Base-by-base conservation (phyloP, 2,329 filamentous ascomycete species). In the Sporothrix sp. region DNA sequence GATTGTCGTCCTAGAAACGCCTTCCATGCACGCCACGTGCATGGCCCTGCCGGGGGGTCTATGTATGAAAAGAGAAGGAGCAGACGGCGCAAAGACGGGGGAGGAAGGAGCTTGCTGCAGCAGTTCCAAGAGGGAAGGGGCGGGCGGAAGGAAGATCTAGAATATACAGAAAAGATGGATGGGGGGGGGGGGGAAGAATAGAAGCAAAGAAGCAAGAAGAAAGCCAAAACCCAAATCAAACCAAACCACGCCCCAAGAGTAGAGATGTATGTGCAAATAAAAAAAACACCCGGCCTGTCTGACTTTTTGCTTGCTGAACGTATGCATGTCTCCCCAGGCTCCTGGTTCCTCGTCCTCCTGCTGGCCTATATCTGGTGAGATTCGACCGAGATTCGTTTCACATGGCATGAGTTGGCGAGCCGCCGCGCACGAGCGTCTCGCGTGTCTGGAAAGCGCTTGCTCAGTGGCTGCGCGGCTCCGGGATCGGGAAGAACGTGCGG, bases 401-500 rank as follows among this genome's bases (percentile, higher is more conserved):
- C 25, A 10, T 28, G 25, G 5, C 25, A 10, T 6, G 25, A 28
- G 25, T 10, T 10, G 25, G 25, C 25, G 25, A 28, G 25, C 25
- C 25, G 25, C 6, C 25, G 25, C 6, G 6, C 25, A 28, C 25
- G 32, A 7, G 5, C 37, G 10, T 10, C 38, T 27, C n/a, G n/a
- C n/a, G n/a, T n/a, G n/a, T n/a, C n/a, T n/a, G n/a, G n/a, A n/a
- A n/a, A n/a, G n/a, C n/a, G n/a, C 21, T 30, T 11, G 21, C 18
- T 8, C 45, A 16, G 23, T 37, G 11, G 5, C 43, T n/a, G 36
- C 45, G 28, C 5, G 49, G 46, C 14, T 52, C 53, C 20, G 50
- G 42, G 30, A 52, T 43, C 13, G 59, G 57, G 54, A 61, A 61
- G 48, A 61, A 55, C 2, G 57, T 57, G 48, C 58, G 59, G 14